Conservation (phyloP, 306 rosid species). For the Quercus wislizeni region DNA sequence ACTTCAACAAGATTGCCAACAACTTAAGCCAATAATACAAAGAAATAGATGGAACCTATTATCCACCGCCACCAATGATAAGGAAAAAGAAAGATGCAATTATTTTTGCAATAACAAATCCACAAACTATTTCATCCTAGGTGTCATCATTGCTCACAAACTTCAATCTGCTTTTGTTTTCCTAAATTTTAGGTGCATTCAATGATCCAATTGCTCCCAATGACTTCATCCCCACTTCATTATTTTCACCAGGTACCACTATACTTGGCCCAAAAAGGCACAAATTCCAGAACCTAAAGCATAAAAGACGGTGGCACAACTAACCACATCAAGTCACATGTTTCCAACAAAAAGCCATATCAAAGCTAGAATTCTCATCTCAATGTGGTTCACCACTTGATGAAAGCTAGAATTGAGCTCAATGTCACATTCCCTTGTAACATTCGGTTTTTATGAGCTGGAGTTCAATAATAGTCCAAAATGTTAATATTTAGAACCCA, state of each 20-base stretch:
- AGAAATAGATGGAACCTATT: neutral
- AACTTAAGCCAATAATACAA: neutral
- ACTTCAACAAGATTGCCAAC: neutral
- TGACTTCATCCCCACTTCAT: neutral
- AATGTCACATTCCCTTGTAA: no score
- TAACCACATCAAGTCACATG: no score
- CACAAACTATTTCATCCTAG: neutral
- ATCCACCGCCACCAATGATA: neutral
- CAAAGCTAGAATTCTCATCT: no score
- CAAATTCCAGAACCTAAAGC: no score
- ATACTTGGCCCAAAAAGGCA: no score
- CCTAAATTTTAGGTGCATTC: neutral
- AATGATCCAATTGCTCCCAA: neutral
- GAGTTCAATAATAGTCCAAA: neutral
- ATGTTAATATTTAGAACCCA: neutral
- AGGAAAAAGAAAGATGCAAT: neutral
- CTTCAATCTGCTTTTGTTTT: neutral
- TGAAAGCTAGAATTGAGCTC: no score
- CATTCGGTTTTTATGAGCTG: no score
- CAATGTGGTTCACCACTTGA: no score
- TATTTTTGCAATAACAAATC: neutral
- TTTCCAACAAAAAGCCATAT: no score
- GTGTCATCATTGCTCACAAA: neutral
- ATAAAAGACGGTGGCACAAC: no score
- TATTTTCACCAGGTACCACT: no score